phyloP scores from a whole-genome alignment of 805 yeast species.

The Sugiyamaella valdiviana region DNA sequence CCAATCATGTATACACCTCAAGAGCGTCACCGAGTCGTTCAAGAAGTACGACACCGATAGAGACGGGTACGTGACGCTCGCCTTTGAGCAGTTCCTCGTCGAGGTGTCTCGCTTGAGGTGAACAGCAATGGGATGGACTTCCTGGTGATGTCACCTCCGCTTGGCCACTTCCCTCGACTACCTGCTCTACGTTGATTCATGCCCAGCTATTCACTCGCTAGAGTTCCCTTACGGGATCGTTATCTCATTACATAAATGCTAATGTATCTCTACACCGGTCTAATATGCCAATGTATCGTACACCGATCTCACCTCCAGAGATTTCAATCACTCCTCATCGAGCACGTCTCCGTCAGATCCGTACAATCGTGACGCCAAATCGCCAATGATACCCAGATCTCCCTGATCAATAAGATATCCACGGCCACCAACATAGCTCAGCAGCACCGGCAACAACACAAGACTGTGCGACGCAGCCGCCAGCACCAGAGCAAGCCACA shows the following conservation, averaged over 20 bases:
- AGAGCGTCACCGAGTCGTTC: slow-evolving; percentile 71
- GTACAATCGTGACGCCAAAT: slow-evolving; percentile 23
- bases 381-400: slow-evolving; percentile 29
- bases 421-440: slow-evolving; percentile 58
- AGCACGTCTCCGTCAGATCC: slow-evolving; percentile 4
- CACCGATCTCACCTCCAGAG: no score
- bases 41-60: slow-evolving; percentile 69
- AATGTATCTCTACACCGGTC: not conserved
- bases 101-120: slow-evolving; percentile 30
- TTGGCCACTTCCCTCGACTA: no score
- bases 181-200: no score
- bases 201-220: no score
- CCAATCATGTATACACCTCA: slow-evolving; percentile 68
- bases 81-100: slow-evolving; percentile 34
- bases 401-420: slow-evolving; percentile 40
- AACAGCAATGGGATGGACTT: no score
- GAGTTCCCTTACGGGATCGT: no score
- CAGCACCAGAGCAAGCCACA: slow-evolving; percentile 81
- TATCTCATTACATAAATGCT: not conserved
- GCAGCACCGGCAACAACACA: slow-evolving; percentile 67
- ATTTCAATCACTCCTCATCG: not conserved
- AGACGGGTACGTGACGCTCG: slow-evolving; percentile 46
- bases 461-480: slow-evolving; percentile 76
- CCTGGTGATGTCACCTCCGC: no score
- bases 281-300: no score